Evolutionary conservation across 331 rosid species (phyloP).

Genomic region (Quercus lobata): DNA sequence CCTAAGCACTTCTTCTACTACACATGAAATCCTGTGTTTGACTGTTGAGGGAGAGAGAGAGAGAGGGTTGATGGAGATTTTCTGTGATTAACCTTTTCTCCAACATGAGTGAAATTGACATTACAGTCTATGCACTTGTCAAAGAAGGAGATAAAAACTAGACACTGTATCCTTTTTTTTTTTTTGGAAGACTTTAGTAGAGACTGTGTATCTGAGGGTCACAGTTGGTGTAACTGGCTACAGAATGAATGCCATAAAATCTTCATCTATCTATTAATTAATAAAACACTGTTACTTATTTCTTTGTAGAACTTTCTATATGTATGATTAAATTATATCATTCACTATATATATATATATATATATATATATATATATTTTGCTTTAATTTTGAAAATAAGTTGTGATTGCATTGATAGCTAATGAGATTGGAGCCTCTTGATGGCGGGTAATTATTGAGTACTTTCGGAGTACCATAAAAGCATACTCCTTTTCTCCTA

Average conservation of each 20-base stretch:
- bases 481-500: too few relatives aligned
- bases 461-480: too few relatives aligned
- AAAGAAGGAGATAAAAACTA: neutral
- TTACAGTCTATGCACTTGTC: neutral
- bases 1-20: neutral
- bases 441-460: too few relatives aligned
- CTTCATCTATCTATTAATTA: neutral
- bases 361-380: neutral
- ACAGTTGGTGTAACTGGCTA: neutral
- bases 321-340: neutral
- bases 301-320: neutral
- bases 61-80: constrained; percentile 25
- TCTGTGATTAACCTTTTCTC: constrained; percentile 25
- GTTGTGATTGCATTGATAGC: neutral
- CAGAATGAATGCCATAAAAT: neutral
- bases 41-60: constrained; percentile 23
- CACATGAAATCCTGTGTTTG: constrained; percentile 21
- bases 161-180: too few relatives aligned
- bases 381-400: neutral
- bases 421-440: too few relatives aligned
- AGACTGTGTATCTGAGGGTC: neutral
- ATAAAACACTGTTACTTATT: neutral
- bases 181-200: neutral
- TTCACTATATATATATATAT: neutral
- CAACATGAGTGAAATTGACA: constrained; percentile 13